Evolutionary conservation across 2,329 filamentous ascomycete species (phyloP).

Genomic region (Aspergillus versicolor): DNA sequence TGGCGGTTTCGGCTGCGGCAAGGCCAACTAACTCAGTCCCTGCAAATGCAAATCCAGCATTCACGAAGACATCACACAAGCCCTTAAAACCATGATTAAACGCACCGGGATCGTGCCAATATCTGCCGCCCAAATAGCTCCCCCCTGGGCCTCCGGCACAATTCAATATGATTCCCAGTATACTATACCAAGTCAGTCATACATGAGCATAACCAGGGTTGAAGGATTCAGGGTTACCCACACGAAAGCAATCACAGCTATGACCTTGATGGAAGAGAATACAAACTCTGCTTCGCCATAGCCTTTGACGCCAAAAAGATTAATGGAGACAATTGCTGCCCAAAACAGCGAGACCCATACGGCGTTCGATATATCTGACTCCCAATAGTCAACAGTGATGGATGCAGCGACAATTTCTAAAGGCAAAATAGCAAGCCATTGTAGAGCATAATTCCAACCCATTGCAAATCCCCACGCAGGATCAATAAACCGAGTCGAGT

Average conservation of each 20-base stretch:
- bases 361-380: slow-evolving; percentile 60
- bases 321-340: slow-evolving; percentile 72
- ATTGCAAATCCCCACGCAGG: slow-evolving; percentile 94
- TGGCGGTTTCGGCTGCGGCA: slow-evolving; percentile 58
- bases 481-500: slow-evolving; percentile 87
- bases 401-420: slow-evolving; percentile 85
- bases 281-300: slow-evolving; percentile 90
- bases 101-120: slow-evolving; percentile 78
- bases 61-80: slow-evolving; percentile 63
- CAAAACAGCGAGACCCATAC: slow-evolving; percentile 85
- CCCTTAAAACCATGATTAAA: slow-evolving; percentile 66
- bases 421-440: slow-evolving; percentile 82
- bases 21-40: slow-evolving; percentile 64
- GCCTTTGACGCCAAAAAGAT: slow-evolving; percentile 82
- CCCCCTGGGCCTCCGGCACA: slow-evolving; percentile 72
- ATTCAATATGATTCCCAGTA: slow-evolving; percentile 83
- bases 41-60: slow-evolving; percentile 62
- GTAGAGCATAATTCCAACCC: slow-evolving; percentile 91
- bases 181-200: slow-evolving; percentile 47
- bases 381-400: slow-evolving; percentile 82
- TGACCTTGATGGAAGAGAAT: slow-evolving; percentile 82
- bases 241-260: slow-evolving; percentile 86
- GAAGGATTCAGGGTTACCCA: slow-evolving; percentile 42
- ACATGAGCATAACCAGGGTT: background rate
- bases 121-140: slow-evolving; percentile 76